Conservation (phyloP, 1,284 basidiomycete species). For the Agaricales sp. region DNA sequence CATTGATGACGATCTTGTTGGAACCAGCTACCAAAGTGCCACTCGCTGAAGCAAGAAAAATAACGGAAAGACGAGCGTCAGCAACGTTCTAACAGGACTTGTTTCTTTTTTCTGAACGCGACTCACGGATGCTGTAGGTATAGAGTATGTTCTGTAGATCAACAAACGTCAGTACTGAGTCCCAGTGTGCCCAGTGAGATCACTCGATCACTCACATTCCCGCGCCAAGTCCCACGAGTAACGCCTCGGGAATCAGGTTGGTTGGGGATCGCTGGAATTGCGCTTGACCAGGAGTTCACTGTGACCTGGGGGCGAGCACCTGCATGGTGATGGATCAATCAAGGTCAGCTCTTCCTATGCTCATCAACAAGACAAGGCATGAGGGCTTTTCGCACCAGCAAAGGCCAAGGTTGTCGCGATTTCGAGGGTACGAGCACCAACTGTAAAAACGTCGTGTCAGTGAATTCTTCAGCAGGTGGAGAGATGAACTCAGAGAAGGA, state of each 20-base stretch:
- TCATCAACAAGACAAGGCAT: neutral
- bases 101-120: neutral
- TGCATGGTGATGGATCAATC: too few relatives aligned
- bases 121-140: conserved; percentile 22
- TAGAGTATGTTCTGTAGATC: conserved; percentile 20
- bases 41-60: conserved; percentile 15
- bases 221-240: conserved; percentile 22
- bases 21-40: conserved; percentile 20
- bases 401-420: conserved; percentile 25
- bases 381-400: conserved; percentile 17
- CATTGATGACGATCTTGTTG: conserved; percentile 21
- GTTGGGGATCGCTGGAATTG: conserved; percentile 18
- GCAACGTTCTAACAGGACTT: neutral
- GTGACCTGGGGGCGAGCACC: conserved; percentile 21
- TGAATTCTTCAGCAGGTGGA: neutral
- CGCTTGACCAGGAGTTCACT: conserved; percentile 19
- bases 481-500: neutral
- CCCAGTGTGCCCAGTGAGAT: neutral
- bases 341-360: neutral
- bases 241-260: conserved; percentile 22
- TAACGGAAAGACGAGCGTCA: too few relatives aligned
- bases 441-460: conserved; percentile 4
- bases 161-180: too few relatives aligned
- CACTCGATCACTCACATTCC: conserved; percentile 21
- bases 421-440: conserved; percentile 22